Conservation (phyloP, 1,139 yeast species). For the Spencermartinsiella ligniputridi region DNA sequence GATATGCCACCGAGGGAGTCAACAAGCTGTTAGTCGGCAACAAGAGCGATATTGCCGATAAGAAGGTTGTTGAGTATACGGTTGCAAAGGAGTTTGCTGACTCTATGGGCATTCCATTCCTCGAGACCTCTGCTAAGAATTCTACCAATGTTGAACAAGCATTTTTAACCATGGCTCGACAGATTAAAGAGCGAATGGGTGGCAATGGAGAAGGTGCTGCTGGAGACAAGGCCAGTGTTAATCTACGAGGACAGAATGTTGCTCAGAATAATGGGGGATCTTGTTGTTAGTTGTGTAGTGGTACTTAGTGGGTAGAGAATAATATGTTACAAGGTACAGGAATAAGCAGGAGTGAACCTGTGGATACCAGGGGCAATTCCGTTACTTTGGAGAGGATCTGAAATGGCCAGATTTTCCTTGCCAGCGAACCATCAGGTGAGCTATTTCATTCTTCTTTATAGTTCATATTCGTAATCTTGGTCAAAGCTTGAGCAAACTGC, state of each 20-base stretch:
- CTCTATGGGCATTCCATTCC: conserved; percentile 88
- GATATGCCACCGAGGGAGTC: conserved; percentile 97
- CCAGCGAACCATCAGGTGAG: too few relatives aligned
- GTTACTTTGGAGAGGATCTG: neutral
- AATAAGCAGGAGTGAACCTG: neutral
- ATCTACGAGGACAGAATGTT: conserved; percentile 85
- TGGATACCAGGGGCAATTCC: too few relatives aligned
- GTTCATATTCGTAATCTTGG: too few relatives aligned
- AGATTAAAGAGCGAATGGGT: conserved; percentile 95
- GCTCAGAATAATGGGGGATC: conserved; percentile 56
- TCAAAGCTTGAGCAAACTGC: too few relatives aligned
- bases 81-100: conserved; percentile 98
- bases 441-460: too few relatives aligned
- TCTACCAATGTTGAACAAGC: conserved; percentile 98
- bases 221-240: conserved; percentile 61
- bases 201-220: conserved; percentile 50
- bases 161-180: conserved; percentile 97
- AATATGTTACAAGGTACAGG: neutral
- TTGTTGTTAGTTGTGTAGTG: conserved; percentile 57
- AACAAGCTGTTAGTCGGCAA: conserved; percentile 95
- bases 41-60: conserved; percentile 90
- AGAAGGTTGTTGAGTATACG: conserved; percentile 92
- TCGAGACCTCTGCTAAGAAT: conserved; percentile 94
- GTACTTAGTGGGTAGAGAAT: neutral
- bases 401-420: too few relatives aligned